A percentile compares a stretch with the other conserved stretches of the same genome.
Conservation (phyloP, 2,329 filamentous ascomycete genomes). For the Scopulariopsis brevicaulis region DNA sequence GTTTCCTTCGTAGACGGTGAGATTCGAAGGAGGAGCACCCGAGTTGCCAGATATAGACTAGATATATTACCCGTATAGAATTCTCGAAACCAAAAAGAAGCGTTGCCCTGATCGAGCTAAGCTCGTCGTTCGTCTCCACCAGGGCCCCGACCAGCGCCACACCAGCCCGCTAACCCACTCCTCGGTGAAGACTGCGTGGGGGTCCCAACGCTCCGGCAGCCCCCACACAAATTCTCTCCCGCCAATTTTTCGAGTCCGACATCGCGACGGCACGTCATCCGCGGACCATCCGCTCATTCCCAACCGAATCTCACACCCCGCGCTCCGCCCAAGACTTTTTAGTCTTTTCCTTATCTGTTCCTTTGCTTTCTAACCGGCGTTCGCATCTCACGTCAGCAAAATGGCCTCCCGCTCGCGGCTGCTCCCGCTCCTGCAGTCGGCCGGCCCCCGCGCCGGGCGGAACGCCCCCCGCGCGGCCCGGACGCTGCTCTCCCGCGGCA, state of each 20-base stretch:
- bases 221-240: background rate
- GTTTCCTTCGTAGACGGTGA: too few relatives aligned
- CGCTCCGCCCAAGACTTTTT: background rate
- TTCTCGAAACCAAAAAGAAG: too few relatives aligned
- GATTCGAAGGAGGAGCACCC: too few relatives aligned
- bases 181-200: background rate
- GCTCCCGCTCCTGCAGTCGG: conserved; percentile 9
- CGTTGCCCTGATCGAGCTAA: too few relatives aligned
- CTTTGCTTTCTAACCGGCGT: background rate
- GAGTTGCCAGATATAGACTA: too few relatives aligned
- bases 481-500: background rate
- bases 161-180: background rate
- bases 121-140: too few relatives aligned
- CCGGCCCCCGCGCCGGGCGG: conserved; percentile 8
- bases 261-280: background rate
- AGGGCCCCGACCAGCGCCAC: background rate
- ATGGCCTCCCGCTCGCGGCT: conserved; percentile 11
- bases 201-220: background rate
- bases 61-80: too few relatives aligned
- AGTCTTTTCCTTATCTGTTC: background rate
- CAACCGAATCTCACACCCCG: background rate
- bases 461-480: background rate
- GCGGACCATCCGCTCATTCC: background rate
- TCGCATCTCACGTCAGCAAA: background rate
- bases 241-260: background rate